These are phyloP conservation scores for Amniculicola lignicola DNA, from an alignment of 495 filamentous ascomycete species.

Conservation along the genomic window DNA sequence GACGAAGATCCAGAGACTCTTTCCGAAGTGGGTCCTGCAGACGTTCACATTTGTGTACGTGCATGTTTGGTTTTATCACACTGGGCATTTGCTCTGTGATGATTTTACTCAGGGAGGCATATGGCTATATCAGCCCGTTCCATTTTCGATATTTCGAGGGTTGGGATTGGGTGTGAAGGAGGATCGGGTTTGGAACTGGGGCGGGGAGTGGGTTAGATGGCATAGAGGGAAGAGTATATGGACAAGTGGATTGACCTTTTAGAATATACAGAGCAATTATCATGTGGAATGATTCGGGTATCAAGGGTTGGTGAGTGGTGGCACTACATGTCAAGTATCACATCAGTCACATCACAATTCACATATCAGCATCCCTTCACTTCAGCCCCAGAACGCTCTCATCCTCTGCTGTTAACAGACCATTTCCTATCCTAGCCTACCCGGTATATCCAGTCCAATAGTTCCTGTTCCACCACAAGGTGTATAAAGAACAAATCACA, in stretches of 20 bases:
- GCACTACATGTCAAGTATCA: too few relatives aligned
- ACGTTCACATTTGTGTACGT: slow-evolving; percentile 37
- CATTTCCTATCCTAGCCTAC: too few relatives aligned
- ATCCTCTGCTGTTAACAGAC: too few relatives aligned
- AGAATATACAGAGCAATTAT: too few relatives aligned
- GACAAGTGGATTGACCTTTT: slow-evolving; percentile 41
- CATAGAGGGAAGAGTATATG: slow-evolving; percentile 39
- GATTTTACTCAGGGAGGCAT: slow-evolving; percentile 44
- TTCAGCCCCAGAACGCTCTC: too few relatives aligned
- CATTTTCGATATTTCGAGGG: slow-evolving; percentile 39
- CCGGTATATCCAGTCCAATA: too few relatives aligned
- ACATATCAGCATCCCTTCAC: too few relatives aligned
- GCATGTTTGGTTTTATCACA: slow-evolving; percentile 43
- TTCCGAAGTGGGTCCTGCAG: slow-evolving; percentile 30
- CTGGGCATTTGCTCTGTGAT: slow-evolving; percentile 39
- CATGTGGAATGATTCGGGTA: too few relatives aligned
- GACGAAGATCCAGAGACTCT: slow-evolving; percentile 15
- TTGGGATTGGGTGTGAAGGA: slow-evolving; percentile 41
- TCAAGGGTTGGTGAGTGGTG: too few relatives aligned
- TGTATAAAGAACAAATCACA: too few relatives aligned
- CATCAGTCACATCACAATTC: too few relatives aligned
- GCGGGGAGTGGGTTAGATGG: slow-evolving; percentile 29
- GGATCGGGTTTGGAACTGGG: slow-evolving; percentile 41
- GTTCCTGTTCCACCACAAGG: too few relatives aligned
- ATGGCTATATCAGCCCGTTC: slow-evolving; percentile 44